Conservation (phyloP, 257 asterid genomes). For the Mitragyna speciosa region DNA sequence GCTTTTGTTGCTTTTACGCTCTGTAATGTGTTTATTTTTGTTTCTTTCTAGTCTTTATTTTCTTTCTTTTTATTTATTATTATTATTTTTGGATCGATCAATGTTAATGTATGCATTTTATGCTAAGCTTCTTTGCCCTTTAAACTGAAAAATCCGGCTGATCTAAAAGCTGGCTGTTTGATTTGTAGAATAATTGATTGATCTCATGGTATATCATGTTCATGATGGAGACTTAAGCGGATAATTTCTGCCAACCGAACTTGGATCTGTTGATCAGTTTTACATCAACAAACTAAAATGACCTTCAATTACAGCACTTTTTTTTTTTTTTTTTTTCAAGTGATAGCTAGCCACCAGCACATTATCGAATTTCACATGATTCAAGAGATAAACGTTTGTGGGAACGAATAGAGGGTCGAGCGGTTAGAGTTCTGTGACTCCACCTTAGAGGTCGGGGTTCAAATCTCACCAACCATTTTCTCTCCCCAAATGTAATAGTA, state of each 20-base stretch:
- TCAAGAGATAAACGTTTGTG: background rate
- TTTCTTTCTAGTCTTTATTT: background rate
- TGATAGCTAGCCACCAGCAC: background rate
- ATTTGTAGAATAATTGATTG: background rate
- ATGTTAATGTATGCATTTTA: background rate
- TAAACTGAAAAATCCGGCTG: background rate
- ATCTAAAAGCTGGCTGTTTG: background rate
- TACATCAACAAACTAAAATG: background rate
- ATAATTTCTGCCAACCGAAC: background rate
- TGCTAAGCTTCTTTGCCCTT: background rate
- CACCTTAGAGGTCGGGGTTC: too few relatives aligned
- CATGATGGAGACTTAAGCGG: background rate
- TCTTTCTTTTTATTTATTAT: too few relatives aligned
- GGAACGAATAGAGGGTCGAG: too few relatives aligned
- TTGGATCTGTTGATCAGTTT: background rate
- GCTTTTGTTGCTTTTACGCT: background rate
- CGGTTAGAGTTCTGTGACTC: too few relatives aligned
- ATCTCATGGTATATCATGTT: background rate
- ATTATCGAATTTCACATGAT: background rate
- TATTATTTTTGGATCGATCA: background rate
- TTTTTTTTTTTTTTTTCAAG: too few relatives aligned
- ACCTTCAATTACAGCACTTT: background rate
- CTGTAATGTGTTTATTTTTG: background rate
- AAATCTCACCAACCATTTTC: too few relatives aligned
- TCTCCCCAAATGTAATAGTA: too few relatives aligned